These are phyloP conservation scores for Populus hybrid DNA, from an alignment of 441 rosid genomes.

Conservation along the genomic window DNA sequence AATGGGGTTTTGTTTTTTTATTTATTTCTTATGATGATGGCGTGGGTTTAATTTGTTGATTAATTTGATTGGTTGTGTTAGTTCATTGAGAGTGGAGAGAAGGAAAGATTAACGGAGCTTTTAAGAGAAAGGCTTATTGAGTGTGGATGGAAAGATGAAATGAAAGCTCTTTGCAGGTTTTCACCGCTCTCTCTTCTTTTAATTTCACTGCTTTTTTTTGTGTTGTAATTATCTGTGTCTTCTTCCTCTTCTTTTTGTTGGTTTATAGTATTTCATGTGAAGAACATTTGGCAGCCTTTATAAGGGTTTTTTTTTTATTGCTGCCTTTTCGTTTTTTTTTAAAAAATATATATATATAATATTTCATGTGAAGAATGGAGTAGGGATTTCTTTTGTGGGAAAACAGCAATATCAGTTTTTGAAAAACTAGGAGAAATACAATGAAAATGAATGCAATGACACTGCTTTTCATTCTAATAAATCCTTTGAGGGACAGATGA, in stretches of 20 bases:
- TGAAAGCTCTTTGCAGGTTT: slow-evolving; percentile 87
- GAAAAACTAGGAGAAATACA: background rate
- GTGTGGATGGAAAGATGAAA: slow-evolving; percentile 93
- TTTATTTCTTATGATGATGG: background rate
- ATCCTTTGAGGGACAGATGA: background rate
- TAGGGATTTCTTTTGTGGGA: background rate
- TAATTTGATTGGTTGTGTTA: slow-evolving; percentile 14
- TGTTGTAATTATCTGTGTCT: background rate
- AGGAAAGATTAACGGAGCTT: slow-evolving; percentile 76
- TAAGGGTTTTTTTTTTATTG: background rate
- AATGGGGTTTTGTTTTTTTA: background rate
- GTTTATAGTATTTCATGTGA: background rate
- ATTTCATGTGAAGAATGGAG: background rate
- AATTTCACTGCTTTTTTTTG: background rate
- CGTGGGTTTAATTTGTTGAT: background rate
- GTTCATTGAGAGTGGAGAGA: slow-evolving; percentile 89
- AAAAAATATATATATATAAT: no score
- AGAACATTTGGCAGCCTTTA: background rate
- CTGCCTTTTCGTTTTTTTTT: background rate
- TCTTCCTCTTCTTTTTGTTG: background rate
- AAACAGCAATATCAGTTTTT: background rate
- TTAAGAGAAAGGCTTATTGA: slow-evolving; percentile 80
- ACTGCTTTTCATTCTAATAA: background rate
- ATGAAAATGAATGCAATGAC: background rate
- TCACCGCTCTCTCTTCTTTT: background rate